These are phyloP conservation scores for Kwoniella botswanensis DNA, from an alignment of 768 basidiomycete species.

Conservation along the genomic window DNA sequence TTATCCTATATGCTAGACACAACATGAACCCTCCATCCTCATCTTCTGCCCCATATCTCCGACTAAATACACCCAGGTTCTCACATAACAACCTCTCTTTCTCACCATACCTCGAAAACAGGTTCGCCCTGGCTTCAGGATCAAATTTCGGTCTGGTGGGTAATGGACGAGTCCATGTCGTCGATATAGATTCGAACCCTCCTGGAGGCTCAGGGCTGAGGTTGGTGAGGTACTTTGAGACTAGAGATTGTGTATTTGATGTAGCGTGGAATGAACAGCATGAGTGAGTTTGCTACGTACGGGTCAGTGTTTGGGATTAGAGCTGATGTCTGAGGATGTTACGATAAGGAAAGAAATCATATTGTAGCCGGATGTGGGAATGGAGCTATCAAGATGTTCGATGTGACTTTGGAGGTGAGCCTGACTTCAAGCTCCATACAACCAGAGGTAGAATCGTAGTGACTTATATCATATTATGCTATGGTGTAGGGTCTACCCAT, in stretches of 20 bases:
- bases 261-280: constrained; percentile 94
- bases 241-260: constrained; percentile 87
- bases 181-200: constrained; percentile 31
- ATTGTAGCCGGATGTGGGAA: constrained; percentile 86
- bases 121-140: constrained; percentile 64
- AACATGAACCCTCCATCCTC: constrained; percentile 1
- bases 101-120: constrained; percentile 57
- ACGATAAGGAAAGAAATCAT: constrained; percentile 68
- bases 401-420: constrained; percentile 78
- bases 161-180: constrained; percentile 76
- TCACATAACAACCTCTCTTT: constrained; percentile 56
- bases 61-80: constrained; percentile 48
- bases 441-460: neutral
- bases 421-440: neutral
- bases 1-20: neutral
- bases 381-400: constrained; percentile 88
- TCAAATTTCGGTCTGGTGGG: constrained; percentile 96
- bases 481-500: constrained; percentile 77
- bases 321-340: neutral
- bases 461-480: neutral
- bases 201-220: constrained; percentile 30
- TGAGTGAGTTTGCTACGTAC: constrained; percentile 56
- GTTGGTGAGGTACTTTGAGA: constrained; percentile 66
- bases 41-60: constrained; percentile 9
- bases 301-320: neutral